These are phyloP conservation scores for Pneumocystis canis DNA, from an alignment of 1,139 yeast genomes.

Conservation along the genomic window DNA sequence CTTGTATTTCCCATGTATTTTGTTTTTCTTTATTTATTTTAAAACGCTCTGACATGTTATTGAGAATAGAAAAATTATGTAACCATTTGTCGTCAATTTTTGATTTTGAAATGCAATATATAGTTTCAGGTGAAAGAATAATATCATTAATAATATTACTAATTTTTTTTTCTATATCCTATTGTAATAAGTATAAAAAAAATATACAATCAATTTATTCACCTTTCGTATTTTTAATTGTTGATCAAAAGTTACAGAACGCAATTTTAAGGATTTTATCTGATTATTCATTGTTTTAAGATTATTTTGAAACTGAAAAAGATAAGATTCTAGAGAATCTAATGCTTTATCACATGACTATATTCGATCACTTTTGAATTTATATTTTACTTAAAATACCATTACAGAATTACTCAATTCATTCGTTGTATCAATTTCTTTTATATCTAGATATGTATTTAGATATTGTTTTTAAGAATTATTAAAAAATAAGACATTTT, in stretches of 20 bases:
- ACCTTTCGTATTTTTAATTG: not conserved
- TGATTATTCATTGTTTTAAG: not conserved
- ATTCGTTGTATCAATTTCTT: not conserved
- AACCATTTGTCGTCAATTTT: conserved; percentile 14
- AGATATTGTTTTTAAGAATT: not conserved
- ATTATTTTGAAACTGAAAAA: not conserved
- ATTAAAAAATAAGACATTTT: not conserved
- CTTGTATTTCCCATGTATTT: conserved; percentile 10
- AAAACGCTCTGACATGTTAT: conserved; percentile 9
- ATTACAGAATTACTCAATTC: not conserved
- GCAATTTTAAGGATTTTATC: not conserved
- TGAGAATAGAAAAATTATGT: conserved; percentile 14
- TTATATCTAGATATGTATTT: not conserved
- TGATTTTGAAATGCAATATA: conserved; percentile 15
- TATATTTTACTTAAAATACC: not conserved
- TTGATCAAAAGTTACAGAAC: not conserved
- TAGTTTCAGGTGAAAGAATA: conserved; percentile 19
- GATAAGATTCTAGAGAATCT: not conserved
- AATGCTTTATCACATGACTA: not conserved
- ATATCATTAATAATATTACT: conserved; percentile 11
- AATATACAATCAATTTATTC: not conserved
- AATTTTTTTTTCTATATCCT: conserved; percentile 11
- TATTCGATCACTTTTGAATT: not conserved
- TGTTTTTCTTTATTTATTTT: conserved; percentile 6
- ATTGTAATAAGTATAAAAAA: conserved; percentile 8